These are phyloP conservation scores for Oryza brachyantha DNA, from an alignment of 176 grass and related monocot genomes.

Conservation along the genomic window DNA sequence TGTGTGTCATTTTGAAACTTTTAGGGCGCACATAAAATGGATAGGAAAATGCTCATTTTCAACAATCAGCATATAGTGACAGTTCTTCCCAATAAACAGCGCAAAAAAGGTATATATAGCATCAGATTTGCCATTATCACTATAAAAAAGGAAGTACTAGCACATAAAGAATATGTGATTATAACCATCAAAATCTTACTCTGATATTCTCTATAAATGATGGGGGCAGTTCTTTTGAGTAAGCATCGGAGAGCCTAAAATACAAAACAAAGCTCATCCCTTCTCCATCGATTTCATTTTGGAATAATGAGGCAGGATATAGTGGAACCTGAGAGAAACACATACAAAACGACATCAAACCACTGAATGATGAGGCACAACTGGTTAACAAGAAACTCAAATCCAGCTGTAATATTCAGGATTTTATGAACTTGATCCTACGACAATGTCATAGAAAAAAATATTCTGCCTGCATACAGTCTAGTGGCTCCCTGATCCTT, in stretches of 20 bases:
- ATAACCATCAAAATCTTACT: conserved; percentile 50
- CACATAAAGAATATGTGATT: neutral
- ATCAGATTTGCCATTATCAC: neutral
- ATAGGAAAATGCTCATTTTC: neutral
- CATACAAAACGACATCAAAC: conserved; percentile 13
- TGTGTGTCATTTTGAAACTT: neutral
- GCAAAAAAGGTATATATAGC: conserved; percentile 1
- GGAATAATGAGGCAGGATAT: conserved; percentile 93
- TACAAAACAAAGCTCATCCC: conserved; percentile 97
- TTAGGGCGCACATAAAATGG: neutral
- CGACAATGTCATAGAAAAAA: conserved; percentile 1
- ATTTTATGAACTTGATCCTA: neutral
- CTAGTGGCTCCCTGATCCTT: conserved; percentile 13
- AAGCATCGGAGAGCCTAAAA: conserved; percentile 88
- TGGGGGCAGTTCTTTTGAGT: conserved; percentile 85
- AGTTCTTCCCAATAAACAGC: neutral
- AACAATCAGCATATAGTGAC: neutral
- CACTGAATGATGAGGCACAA: neutral
- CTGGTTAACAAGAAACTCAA: neutral
- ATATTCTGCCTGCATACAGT: neutral
- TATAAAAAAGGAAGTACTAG: neutral
- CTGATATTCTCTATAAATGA: conserved; percentile 77
- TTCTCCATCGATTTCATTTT: conserved; percentile 91
- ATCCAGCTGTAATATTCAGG: neutral
- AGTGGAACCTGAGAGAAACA: conserved; percentile 72